Conservation (phyloP, 2,329 filamentous ascomycete genomes). For the Calonectria pseudoreteaudii region DNA sequence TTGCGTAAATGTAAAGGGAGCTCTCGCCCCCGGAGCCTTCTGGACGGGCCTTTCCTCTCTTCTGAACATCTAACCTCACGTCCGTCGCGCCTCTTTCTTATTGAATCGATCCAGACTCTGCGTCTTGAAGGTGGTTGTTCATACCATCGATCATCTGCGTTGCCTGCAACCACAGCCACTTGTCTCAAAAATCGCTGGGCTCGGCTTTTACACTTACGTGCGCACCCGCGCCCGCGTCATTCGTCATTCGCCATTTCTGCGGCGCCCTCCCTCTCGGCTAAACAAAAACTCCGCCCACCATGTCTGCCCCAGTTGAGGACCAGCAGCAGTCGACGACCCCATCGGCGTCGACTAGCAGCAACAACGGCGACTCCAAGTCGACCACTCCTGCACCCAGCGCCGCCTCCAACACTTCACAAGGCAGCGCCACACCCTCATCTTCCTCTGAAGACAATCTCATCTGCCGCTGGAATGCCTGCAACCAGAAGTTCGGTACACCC, state of each 20-base stretch:
- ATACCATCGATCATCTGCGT: background rate
- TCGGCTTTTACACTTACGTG: slow-evolving; percentile 13
- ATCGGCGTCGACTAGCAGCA: slow-evolving; percentile 51
- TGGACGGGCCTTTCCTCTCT: slow-evolving; percentile 35
- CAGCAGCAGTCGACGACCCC: slow-evolving; percentile 41
- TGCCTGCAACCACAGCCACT: slow-evolving; percentile 14
- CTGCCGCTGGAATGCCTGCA: slow-evolving; percentile 71
- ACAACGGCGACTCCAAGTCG: slow-evolving; percentile 62
- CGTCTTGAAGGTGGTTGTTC: background rate
- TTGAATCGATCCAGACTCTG: slow-evolving; percentile 8
- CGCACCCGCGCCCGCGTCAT: slow-evolving; percentile 29
- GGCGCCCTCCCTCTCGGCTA: slow-evolving; percentile 25
- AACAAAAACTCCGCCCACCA: slow-evolving; percentile 40
- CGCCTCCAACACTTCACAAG: slow-evolving; percentile 60
- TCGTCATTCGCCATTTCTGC: slow-evolving; percentile 7
- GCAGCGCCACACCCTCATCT: slow-evolving; percentile 53
- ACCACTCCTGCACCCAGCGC: slow-evolving; percentile 64
- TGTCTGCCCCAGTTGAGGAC: slow-evolving; percentile 49
- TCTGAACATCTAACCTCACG: slow-evolving; percentile 32
- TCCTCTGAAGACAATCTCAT: slow-evolving; percentile 65
- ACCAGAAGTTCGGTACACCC: slow-evolving; percentile 67
- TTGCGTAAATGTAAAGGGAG: slow-evolving; percentile 53
- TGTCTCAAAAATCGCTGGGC: slow-evolving; percentile 17
- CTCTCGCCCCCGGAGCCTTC: slow-evolving; percentile 43
- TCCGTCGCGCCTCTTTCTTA: slow-evolving; percentile 13